Evolutionary conservation across 2,329 filamentous ascomycete species (phyloP), one percentile per base, ranked within the genome.

Genomic region (Cucurbitaria berberidis): DNA sequence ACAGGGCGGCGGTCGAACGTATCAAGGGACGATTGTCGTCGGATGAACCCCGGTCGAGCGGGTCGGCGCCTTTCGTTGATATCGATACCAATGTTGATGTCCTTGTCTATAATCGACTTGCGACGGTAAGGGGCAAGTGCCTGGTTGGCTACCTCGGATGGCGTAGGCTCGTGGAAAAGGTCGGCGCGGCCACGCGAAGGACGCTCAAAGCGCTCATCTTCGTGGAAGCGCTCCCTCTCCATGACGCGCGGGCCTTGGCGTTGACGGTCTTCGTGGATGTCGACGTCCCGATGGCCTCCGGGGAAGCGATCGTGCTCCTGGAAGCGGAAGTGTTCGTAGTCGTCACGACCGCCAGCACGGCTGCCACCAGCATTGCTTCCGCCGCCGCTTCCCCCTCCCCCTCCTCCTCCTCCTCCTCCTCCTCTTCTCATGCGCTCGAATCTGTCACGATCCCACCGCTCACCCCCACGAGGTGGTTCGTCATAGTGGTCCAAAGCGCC

Each of bases 21-120:
- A 73, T 96, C 93, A 34, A 96, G 81, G 46, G 91, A 96, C 13
- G 91, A 96, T 73, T 96, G 92, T 38, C 93, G 86, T 52, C 93
- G 85, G 45, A 95, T 69, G 59, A 93, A 82, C 26, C 81, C 81
- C 2, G 91, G 92, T 40, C 89, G 83, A 29, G 82, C 81, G 40
- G 79, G 78, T 38, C 80, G 76, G 48, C 80, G 76, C 2, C 82
- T 83, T 41, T 63, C 57, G 16, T 54, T 53, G 40, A 65, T 64
- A 29, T 67, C 59, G 30, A 55, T 62, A 9, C 84, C 81, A 4
- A 81, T 75, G 24, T 82, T 81, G 45, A 81, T 73, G 48, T 86
- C 83, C 27, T 80, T 78, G 58, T 88, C 86, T 51, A 81, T 80
- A 58, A 86, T 72, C 39, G 83, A 79, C 53, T 83, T 82, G 27